A percentile compares a stretch with the other conserved stretches of the same genome.
These are phyloP conservation scores for Eimeria necatrix DNA, from an alignment of 169 alveolate species.

Conservation along the genomic window DNA sequence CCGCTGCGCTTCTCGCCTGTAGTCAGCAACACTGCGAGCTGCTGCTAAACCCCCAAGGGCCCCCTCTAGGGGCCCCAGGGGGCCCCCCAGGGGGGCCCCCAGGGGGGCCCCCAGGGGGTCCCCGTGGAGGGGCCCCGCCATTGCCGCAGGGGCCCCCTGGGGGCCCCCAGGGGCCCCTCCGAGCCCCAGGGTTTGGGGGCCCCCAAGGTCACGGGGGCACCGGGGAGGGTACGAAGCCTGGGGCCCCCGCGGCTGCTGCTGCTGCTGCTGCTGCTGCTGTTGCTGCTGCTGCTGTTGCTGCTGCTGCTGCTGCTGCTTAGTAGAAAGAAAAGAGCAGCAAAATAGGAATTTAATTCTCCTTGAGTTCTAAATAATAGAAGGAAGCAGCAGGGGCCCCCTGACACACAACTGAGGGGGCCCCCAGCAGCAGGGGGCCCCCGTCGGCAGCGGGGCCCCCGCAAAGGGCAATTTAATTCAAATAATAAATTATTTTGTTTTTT, in stretches of 20 bases:
- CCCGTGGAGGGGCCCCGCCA: too few species aligned
- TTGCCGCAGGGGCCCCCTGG: not conserved
- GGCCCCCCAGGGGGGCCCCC: too few species aligned
- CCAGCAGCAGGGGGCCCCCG: not conserved
- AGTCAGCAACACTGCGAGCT: slow-evolving; percentile 42
- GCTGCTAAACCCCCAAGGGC: slow-evolving; percentile 31
- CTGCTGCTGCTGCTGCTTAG: slow-evolving; percentile 18
- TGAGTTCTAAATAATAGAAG: too few species aligned
- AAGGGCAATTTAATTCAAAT: not conserved
- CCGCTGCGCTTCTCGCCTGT: slow-evolving; percentile 50
- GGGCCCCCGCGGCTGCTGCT: not conserved
- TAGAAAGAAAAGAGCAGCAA: too few species aligned
- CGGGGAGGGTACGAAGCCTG: too few species aligned
- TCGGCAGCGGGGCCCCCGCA: not conserved
- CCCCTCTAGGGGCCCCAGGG: slow-evolving; percentile 52
- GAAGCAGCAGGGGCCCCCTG: too few species aligned
- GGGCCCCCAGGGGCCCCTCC: slow-evolving; percentile 60
- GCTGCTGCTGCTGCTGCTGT: not conserved
- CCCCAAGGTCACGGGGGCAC: too few species aligned
- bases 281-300: not conserved
- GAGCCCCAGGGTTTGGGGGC: not conserved
- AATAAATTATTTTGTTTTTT: too few species aligned
- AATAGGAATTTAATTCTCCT: too few species aligned
- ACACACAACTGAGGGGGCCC: too few species aligned
- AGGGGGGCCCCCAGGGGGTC: too few species aligned